A percentile compares a stretch with the other conserved stretches of the same genome.
Conservation (phyloP, 129 eudicot species). For the Silybum marianum region DNA sequence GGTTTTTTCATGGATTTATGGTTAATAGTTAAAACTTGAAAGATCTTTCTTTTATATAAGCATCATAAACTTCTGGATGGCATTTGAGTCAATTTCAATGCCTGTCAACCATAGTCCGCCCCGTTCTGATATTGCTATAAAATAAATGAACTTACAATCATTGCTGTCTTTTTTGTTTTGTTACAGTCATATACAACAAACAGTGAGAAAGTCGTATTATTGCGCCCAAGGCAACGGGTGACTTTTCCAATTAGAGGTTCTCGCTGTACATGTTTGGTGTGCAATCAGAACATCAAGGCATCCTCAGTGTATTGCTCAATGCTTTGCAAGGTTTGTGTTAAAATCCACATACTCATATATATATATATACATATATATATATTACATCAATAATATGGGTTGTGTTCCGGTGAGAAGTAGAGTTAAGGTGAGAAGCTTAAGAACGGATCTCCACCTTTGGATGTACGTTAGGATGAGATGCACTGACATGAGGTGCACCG, state of each 20-base stretch:
- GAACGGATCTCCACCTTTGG: no score
- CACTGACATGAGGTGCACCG: no score
- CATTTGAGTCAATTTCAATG: no score
- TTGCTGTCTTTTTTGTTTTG: not conserved
- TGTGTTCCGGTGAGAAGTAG: no score
- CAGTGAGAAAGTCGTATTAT: slow-evolving; percentile 25
- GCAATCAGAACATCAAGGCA: slow-evolving; percentile 30
- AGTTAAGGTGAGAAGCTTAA: no score
- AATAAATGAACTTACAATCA: not conserved
- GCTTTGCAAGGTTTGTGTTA: slow-evolving; percentile 29
- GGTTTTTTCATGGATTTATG: not conserved
- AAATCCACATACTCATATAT: not conserved
- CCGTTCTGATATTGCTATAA: no score
- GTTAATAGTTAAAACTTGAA: no score
- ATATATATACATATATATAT: not conserved
- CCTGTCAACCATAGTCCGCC: no score
- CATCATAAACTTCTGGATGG: no score
- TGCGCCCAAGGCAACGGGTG: slow-evolving; percentile 19
- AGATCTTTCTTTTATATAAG: no score
- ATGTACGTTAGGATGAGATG: no score
- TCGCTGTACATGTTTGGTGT: slow-evolving; percentile 24
- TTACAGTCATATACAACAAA: slow-evolving; percentile 29
- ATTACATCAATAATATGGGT: not conserved
- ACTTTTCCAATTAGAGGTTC: slow-evolving; percentile 14
- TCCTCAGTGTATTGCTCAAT: slow-evolving; percentile 30